phyloP scores from a whole-genome alignment of 164 flowering plant genomes.

The Kalanchoe fedtschenkoi region DNA sequence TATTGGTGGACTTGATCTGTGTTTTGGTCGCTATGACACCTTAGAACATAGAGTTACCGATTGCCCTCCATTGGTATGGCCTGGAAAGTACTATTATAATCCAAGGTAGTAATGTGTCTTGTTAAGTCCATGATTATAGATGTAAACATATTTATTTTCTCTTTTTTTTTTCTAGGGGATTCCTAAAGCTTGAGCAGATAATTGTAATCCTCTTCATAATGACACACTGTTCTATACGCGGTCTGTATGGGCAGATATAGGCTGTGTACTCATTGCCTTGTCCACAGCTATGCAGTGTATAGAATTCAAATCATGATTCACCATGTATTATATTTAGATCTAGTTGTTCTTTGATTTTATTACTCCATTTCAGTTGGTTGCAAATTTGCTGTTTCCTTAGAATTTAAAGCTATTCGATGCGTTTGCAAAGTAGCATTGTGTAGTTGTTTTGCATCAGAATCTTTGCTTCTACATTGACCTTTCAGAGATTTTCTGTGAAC shows the following conservation, averaged over 20 bases:
- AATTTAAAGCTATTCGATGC: background rate
- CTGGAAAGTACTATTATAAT: slow-evolving; percentile 96
- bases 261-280: too few relatives aligned
- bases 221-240: too few relatives aligned
- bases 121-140: too few relatives aligned
- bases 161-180: too few relatives aligned
- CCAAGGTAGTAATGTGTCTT: slow-evolving; percentile 50
- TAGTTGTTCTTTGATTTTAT: too few relatives aligned
- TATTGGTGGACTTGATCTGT: slow-evolving; percentile 93
- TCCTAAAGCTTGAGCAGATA: background rate
- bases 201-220: background rate
- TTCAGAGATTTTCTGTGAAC: background rate
- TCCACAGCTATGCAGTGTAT: background rate
- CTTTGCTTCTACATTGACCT: background rate
- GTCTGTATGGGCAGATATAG: too few relatives aligned
- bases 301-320: background rate
- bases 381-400: background rate
- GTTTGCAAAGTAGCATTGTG: background rate
- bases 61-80: slow-evolving; percentile 68
- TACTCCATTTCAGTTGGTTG: too few relatives aligned
- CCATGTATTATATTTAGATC: too few relatives aligned
- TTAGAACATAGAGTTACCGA: slow-evolving; percentile 76
- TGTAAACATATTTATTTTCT: background rate
- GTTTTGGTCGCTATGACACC: slow-evolving; percentile 97
- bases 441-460: too few relatives aligned